These are phyloP conservation scores for Medicago arabica DNA, from an alignment of 306 rosid species.

Conservation along the genomic window DNA sequence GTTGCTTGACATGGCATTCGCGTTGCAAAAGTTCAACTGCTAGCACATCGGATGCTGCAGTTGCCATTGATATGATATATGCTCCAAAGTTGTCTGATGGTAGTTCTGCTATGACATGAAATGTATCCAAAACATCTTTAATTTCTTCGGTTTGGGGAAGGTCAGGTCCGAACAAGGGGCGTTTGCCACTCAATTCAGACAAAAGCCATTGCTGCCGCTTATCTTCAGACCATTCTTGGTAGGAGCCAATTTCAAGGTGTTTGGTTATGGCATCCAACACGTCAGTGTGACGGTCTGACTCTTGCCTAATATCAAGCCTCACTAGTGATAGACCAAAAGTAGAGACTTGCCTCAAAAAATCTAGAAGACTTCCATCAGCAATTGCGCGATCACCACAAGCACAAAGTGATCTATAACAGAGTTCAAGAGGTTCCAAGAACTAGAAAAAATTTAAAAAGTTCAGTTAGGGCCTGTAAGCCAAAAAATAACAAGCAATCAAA, in stretches of 20 bases:
- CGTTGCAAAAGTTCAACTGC: constrained; percentile 96
- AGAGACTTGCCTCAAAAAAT: constrained; percentile 95
- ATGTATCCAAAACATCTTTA: constrained; percentile 81
- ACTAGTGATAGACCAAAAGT: constrained; percentile 93
- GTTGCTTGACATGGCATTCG: constrained; percentile 77
- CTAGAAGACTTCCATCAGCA: constrained; percentile 97
- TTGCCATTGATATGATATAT: constrained; percentile 97
- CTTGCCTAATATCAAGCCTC: constrained; percentile 96
- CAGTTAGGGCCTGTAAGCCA: too few species aligned
- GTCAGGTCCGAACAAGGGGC: constrained; percentile 94
- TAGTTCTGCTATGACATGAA: constrained; percentile 89
- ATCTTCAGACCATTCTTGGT: constrained; percentile 95
- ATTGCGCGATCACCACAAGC: constrained; percentile 90
- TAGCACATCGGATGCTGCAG: constrained; percentile 92
- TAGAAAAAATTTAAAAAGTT: constrained; percentile 39
- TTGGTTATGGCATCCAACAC: constrained; percentile 88
- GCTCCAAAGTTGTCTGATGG: constrained; percentile 95
- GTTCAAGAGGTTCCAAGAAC: constrained; percentile 97
- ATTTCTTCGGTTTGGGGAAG: constrained; percentile 95
- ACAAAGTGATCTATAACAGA: constrained; percentile 90
- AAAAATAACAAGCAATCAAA: too few species aligned
- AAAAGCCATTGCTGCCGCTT: constrained; percentile 90
- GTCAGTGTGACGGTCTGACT: constrained; percentile 93
- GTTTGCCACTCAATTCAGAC: constrained; percentile 82
- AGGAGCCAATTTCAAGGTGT: constrained; percentile 91